phyloP scores from a whole-genome alignment of 495 filamentous ascomycete species.

The Podospora anserina region DNA sequence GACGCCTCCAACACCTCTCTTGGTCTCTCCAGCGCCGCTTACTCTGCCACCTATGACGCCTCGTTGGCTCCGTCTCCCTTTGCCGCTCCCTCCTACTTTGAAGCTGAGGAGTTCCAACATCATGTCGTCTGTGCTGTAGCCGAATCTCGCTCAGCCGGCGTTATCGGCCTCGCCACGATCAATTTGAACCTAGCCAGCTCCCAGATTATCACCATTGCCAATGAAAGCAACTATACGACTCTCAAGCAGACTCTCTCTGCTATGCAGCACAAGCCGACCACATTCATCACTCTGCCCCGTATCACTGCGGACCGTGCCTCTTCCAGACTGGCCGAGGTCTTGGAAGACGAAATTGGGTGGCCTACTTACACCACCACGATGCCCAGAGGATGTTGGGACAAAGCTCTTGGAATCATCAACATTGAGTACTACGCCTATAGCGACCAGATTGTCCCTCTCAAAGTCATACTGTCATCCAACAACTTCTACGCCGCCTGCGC shows the following conservation, averaged over 20 bases:
- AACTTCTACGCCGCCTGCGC: conserved; percentile 92
- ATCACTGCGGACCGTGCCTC: conserved; percentile 53
- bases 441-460: conserved; percentile 75
- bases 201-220: conserved; percentile 53
- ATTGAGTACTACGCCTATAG: conserved; percentile 74
- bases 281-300: conserved; percentile 2
- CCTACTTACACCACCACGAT: conserved; percentile 54
- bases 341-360: conserved; percentile 65
- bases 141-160: conserved; percentile 81
- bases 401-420: conserved; percentile 71
- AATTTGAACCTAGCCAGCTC: conserved; percentile 79
- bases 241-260: conserved; percentile 57
- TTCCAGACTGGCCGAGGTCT: conserved; percentile 57
- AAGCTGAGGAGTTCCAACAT: background rate
- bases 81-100: background rate
- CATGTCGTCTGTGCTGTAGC: conserved; percentile 86
- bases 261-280: conserved; percentile 48
- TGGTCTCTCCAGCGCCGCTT: background rate
- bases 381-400: conserved; percentile 89
- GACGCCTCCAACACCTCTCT: background rate
- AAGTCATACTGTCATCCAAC: conserved; percentile 56
- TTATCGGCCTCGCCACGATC: conserved; percentile 78
- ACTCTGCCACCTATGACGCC: background rate
- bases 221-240: conserved; percentile 73
- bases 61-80: background rate